These are phyloP conservation scores for Brassica nigra DNA, from an alignment of 345 rosid species.

Conservation along the genomic window DNA sequence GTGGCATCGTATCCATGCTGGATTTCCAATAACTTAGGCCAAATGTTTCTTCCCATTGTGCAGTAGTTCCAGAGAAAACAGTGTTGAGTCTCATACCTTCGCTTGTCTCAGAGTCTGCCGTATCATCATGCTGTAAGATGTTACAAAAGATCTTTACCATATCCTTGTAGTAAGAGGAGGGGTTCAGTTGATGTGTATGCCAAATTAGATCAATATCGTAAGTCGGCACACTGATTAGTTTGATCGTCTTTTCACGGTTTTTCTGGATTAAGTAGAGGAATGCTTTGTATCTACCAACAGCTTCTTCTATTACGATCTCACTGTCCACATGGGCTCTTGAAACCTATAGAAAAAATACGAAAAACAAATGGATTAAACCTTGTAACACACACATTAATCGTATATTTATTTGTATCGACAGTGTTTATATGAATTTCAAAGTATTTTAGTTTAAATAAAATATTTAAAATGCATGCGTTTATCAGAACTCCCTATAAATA, in stretches of 20 bases:
- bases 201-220: slow-evolving; percentile 92
- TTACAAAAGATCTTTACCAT: slow-evolving; percentile 53
- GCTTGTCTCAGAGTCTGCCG: slow-evolving; percentile 61
- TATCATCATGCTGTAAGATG: slow-evolving; percentile 79
- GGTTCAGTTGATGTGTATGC: slow-evolving; percentile 90
- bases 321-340: slow-evolving; percentile 61
- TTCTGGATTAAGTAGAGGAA: slow-evolving; percentile 78
- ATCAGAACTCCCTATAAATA: slow-evolving; percentile 25
- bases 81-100: slow-evolving; percentile 66
- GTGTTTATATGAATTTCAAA: not conserved
- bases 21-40: slow-evolving; percentile 75
- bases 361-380: slow-evolving; percentile 53
- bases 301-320: slow-evolving; percentile 70
- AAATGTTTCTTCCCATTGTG: slow-evolving; percentile 75
- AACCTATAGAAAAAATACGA: slow-evolving; percentile 62
- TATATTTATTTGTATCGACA: not conserved
- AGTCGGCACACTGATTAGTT: slow-evolving; percentile 80
- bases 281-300: slow-evolving; percentile 87
- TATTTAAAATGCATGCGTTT: slow-evolving; percentile 36
- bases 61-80: slow-evolving; percentile 72
- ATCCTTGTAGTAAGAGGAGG: slow-evolving; percentile 69
- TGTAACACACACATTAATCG: not conserved
- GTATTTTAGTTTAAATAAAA: not conserved
- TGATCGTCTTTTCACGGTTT: slow-evolving; percentile 63
- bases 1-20: slow-evolving; percentile 41